Evolutionary conservation across 768 basidiomycete genomes (phyloP), one percentile per base, ranked within the genome.

Genomic region (Filobasidium wieringae): DNA sequence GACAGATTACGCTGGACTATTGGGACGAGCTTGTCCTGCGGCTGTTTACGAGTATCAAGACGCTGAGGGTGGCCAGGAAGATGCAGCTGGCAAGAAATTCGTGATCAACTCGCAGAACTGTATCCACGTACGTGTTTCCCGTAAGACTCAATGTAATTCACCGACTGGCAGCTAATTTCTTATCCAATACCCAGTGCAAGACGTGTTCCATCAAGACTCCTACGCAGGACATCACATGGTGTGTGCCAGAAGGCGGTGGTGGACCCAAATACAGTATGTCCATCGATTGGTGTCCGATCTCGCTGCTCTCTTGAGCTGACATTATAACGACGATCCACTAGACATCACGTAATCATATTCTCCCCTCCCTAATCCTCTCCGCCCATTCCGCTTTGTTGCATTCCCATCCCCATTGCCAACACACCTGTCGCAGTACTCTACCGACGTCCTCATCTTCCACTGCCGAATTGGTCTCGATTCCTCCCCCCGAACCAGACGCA

Each of bases 21-120:
- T 99, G n/a, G 85, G 85, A 0, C 79, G 82, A 4, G 92, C 85
- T 4, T 99, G 93, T 73, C 93, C 93, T 0, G 93, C 95, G 0
- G 88, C 83, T 4, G 93, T 97, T 37, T 99, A 99, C 72, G 93
- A 99, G 75, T 99, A 99, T 68, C 84, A 92, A 2, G 81, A 87
- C 30, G 84, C 80, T 17, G 84, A 85, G 40, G 67, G 67, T 0
- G 70, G 77, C 19, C 75, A 75, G n/a, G 75, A 65, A 17, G 83
- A 82, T 0, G 88, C 84, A 79, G 79, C 79, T 26, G 88, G 90
- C 7, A 88, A 86, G 73, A 87, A 86, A 75, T 77, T 99, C 53
- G 86, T 96, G 26, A 99, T 97, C 69, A 99, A 99, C 74, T 87
- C 89, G 1, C 93, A 96, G 79, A 72, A 73, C 55, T 72, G 66